These are phyloP conservation scores for Xylaria flabelliformis DNA, from an alignment of 495 filamentous ascomycete species.

Conservation along the genomic window DNA sequence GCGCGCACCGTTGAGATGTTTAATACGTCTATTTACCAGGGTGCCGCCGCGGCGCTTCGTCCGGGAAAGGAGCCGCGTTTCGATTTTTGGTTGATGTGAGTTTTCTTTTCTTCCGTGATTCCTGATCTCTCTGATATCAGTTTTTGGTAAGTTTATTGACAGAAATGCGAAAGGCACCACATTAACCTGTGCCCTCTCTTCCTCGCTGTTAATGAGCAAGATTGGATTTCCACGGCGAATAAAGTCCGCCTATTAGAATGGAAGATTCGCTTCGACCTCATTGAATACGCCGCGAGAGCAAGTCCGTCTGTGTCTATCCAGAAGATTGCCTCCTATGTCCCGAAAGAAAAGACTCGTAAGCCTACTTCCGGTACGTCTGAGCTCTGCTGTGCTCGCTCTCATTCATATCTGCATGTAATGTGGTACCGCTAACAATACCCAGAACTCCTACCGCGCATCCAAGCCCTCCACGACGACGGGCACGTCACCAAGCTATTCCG, in stretches of 20 bases:
- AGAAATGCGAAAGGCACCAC: conserved; percentile 46
- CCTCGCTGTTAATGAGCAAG: conserved; percentile 43
- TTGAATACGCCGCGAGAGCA: conserved; percentile 68
- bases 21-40: conserved; percentile 68
- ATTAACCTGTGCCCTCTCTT: conserved; percentile 51
- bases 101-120: background rate
- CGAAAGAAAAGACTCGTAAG: conserved; percentile 34
- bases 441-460: conserved; percentile 62
- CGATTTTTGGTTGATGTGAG: conserved; percentile 81
- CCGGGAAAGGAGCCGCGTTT: conserved; percentile 69
- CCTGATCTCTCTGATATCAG: too few relatives aligned
- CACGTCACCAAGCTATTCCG: conserved; percentile 77
- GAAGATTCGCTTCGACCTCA: conserved; percentile 74
- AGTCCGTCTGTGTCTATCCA: conserved; percentile 60
- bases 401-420: background rate
- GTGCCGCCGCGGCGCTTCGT: conserved; percentile 63
- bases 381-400: background rate
- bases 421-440: conserved; percentile 11
- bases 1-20: conserved; percentile 78
- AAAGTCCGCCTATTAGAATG: conserved; percentile 75
- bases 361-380: conserved; percentile 5
- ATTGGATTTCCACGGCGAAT: conserved; percentile 49
- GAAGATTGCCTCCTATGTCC: conserved; percentile 61
- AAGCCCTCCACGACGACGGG: conserved; percentile 71
- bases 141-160: too few relatives aligned